These are phyloP conservation scores for Erythrobasidium hasegawianum DNA, from an alignment of 1,284 basidiomycete species.

Conservation along the genomic window DNA sequence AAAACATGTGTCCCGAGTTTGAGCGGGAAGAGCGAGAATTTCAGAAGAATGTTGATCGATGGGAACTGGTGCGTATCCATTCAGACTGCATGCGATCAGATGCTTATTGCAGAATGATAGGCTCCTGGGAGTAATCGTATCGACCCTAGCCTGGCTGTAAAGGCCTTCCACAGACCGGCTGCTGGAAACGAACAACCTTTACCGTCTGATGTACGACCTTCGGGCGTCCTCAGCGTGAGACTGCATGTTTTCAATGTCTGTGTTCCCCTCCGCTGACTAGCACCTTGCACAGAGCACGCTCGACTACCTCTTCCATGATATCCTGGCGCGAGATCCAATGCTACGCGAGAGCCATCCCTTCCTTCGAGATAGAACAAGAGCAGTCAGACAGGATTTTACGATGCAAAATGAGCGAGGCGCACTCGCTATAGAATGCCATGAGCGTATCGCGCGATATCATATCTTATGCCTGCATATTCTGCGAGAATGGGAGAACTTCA, in stretches of 20 bases:
- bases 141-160: conserved; percentile 81
- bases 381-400: conserved; percentile 89
- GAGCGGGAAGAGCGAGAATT: conserved; percentile 86
- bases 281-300: conserved; percentile 63
- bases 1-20: conserved; percentile 90
- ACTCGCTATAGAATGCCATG: conserved; percentile 82
- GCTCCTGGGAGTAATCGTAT: conserved; percentile 58
- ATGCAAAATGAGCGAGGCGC: conserved; percentile 79
- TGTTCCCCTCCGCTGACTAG: conserved; percentile 22
- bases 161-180: conserved; percentile 84
- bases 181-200: conserved; percentile 81
- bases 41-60: conserved; percentile 80
- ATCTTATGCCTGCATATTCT: conserved; percentile 74
- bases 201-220: conserved; percentile 88
- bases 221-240: conserved; percentile 69
- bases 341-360: conserved; percentile 74
- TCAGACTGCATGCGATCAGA: background rate
- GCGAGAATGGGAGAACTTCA: conserved; percentile 59
- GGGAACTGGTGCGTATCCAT: conserved; percentile 68
- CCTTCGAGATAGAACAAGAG: conserved; percentile 85
- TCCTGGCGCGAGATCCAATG: conserved; percentile 62
- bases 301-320: conserved; percentile 83
- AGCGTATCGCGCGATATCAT: conserved; percentile 89
- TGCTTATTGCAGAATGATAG: conserved; percentile 39
- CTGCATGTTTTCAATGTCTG: background rate